Evolutionary conservation across 805 yeast species (phyloP), one percentile per base, ranked within the genome.

Genomic region (Lachancea cidri): DNA sequence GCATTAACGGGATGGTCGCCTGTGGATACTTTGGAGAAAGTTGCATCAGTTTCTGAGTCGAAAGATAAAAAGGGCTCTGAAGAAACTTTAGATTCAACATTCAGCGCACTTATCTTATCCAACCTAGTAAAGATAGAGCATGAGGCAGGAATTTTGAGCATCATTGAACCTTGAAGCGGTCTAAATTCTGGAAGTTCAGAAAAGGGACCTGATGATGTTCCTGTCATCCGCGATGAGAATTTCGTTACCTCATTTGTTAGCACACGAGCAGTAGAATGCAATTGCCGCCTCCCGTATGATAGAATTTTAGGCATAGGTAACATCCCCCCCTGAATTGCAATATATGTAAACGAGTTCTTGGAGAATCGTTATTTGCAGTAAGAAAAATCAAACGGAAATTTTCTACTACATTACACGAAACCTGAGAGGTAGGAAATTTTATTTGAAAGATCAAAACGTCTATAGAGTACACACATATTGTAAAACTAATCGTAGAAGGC

Each of bases 171-270:
- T 24, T 47, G 52, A 17, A 55, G 29, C 8, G 50, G 50, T 19
- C 35, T 43, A 24, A 50, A 43, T 32, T 48, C 54, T 19, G 58
- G 59, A 11, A 53, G 41, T 29, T 59, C 61, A 17, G 59, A 44
- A 39, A 62, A 61, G 3, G 60, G 58, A 1, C 65, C 67, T 4
- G 53, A 38, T 1, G 62, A 62, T 2, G 63, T 57, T 3, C 57
- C 58, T 33, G 39, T 41, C 39, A 49, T 51, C 31, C 41, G 51
- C 14, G 36, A 20, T 17, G 54, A 41, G 42, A 54, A 48, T 25
- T 45, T 41, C 5, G 50, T 40, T 5, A 39, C 5, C 33, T n/a
- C 33, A 6, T 29, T 6, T 29, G 17, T 29, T 8, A 6, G 7
- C 8, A 7, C n/a, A 6, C n/a, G 14, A n/a, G 33, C 14, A 6